Conservation (phyloP, 129 eudicot species). For the Tanacetum coccineum region DNA sequence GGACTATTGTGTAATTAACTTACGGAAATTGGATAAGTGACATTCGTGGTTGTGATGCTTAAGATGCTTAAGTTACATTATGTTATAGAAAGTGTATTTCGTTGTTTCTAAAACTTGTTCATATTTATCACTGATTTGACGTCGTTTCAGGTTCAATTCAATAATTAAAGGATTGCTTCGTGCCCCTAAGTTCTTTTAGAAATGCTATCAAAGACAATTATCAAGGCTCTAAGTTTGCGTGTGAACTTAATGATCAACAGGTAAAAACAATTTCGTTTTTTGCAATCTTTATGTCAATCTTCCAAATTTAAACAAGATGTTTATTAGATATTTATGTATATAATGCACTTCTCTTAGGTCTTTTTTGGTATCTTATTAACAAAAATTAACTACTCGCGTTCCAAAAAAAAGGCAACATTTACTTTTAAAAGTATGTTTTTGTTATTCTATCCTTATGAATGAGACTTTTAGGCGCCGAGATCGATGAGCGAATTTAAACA, state of each 20-base stretch:
- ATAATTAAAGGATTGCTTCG: slow-evolving; percentile 60
- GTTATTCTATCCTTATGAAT: not conserved
- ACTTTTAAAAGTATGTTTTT: not conserved
- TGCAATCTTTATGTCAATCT: not conserved
- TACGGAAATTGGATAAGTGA: not conserved
- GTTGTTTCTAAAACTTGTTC: not conserved
- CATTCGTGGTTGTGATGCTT: not conserved
- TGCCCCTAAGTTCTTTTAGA: slow-evolving; percentile 42
- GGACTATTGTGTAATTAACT: no score
- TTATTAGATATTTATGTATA: not conserved
- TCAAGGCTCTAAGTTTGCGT: slow-evolving; percentile 48
- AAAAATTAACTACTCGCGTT: not conserved
- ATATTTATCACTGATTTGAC: not conserved
- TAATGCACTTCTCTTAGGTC: not conserved
- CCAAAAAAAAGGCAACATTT: not conserved
- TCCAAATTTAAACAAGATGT: not conserved
- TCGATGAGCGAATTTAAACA: not conserved
- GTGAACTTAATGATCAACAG: slow-evolving; percentile 56
- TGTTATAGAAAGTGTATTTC: not conserved
- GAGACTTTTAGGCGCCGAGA: not conserved
- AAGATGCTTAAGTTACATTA: not conserved
- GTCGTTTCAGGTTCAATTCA: slow-evolving; percentile 52
- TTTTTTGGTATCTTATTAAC: not conserved
- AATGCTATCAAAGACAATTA: slow-evolving; percentile 46
- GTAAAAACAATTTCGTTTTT: slow-evolving; percentile 28